A percentile compares a stretch with the other conserved stretches of the same genome.
Evolutionary conservation across 129 eudicot species (phyloP).

Genomic region (Silybum marianum): DNA sequence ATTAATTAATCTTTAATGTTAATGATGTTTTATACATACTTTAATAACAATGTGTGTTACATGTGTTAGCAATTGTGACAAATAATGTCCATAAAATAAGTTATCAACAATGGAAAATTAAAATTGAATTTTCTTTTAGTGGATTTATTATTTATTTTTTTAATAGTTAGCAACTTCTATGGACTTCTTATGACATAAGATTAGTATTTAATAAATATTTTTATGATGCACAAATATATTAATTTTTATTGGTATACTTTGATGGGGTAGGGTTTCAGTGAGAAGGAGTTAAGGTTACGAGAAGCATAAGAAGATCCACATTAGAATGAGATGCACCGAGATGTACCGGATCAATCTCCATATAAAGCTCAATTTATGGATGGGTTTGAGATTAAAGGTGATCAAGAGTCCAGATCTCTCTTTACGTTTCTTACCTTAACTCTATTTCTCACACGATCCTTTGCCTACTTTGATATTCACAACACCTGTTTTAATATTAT

Average conservation of each 20-base stretch:
- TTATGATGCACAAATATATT: background rate
- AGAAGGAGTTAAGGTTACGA: too few relatives aligned
- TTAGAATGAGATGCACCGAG: too few relatives aligned
- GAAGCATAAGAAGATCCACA: too few relatives aligned
- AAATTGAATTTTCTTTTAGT: background rate
- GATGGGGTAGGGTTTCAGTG: too few relatives aligned
- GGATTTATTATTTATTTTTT: background rate
- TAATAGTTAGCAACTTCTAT: background rate
- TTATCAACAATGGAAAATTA: background rate
- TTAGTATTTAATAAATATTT: background rate
- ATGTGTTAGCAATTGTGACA: background rate
- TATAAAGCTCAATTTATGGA: too few relatives aligned
- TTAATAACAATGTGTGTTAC: background rate
- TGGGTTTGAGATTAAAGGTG: too few relatives aligned
- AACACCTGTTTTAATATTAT: background rate
- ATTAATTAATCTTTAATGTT: background rate
- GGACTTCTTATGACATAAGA: background rate
- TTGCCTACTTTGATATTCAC: background rate
- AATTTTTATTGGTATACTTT: background rate
- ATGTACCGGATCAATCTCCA: too few relatives aligned
- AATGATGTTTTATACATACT: background rate
- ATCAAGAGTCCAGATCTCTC: too few relatives aligned
- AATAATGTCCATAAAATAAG: slow-evolving; percentile 5
- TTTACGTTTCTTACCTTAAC: too few relatives aligned
- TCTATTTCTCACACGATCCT: too few relatives aligned